A percentile compares a stretch with the other conserved stretches of the same genome.
These are phyloP conservation scores for Amphibolis antarctica DNA, from an alignment of 106 monocot genomes.

Conservation along the genomic window DNA sequence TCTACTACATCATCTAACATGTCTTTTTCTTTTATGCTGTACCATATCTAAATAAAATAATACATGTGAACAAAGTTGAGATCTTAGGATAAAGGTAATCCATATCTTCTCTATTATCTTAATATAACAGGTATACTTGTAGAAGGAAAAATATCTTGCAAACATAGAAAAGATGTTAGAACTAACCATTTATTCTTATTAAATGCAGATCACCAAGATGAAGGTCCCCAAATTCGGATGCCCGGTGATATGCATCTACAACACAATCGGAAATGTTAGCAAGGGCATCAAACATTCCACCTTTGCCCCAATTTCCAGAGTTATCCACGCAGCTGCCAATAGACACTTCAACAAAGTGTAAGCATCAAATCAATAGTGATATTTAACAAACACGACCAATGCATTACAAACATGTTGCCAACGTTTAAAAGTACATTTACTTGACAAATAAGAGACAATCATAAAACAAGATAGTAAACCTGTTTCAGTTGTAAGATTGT, in stretches of 20 bases:
- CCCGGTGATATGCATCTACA: slow-evolving; percentile 55
- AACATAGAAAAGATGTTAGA: background rate
- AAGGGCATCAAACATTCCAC: slow-evolving; percentile 89
- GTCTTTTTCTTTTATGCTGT: too few species aligned
- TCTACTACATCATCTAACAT: too few species aligned
- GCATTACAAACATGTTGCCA: too few species aligned
- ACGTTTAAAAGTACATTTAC: too few species aligned
- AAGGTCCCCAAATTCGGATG: slow-evolving; percentile 76
- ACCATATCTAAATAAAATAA: too few species aligned
- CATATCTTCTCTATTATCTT: too few species aligned
- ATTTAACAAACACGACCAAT: too few species aligned
- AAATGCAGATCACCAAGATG: slow-evolving; percentile 84
- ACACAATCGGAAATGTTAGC: slow-evolving; percentile 50
- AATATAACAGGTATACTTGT: background rate
- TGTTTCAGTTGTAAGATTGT: too few species aligned
- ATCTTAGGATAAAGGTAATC: too few species aligned
- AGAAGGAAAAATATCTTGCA: background rate
- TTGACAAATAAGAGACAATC: too few species aligned
- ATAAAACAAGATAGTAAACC: too few species aligned
- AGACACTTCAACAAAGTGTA: slow-evolving; percentile 2
- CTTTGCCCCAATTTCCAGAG: slow-evolving; percentile 83
- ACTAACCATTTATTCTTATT: slow-evolving; percentile 54
- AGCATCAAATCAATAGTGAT: background rate
- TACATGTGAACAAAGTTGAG: too few species aligned
- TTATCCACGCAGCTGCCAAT: slow-evolving; percentile 73